Base-by-base conservation (phyloP, 106 monocot species). In the Alisma plantagoaquatica region DNA sequence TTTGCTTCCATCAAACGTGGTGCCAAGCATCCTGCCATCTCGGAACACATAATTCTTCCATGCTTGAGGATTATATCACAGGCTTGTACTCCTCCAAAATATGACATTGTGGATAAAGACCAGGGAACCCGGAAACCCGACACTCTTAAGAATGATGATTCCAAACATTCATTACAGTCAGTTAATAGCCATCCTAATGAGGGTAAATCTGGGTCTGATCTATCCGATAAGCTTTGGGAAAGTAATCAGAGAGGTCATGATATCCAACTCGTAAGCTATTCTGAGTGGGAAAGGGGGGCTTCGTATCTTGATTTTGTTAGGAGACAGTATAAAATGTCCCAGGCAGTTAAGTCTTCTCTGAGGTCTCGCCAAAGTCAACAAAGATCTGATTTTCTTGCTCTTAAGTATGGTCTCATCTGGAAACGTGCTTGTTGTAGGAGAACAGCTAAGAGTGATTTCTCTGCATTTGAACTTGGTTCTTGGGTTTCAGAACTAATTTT, bases 221-320 rank as follows among this genome's bases (percentile, higher is more conserved):
- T 67, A 42, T 41, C 72, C 45, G 82, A 77, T 38, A 90, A 77
- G 30, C 54, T 52, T 49, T 52, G 43, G 59, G 80, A 76, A 56
- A 72, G 57, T 50, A 29, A 43, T 25, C 33, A 50, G 45, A 86
- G 75, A 59, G 68, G 67, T 61, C 79, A 74, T 51, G 90, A 81
- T 52, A 72, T 90, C 32, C 68, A 73, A 63, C 71, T 98, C 12
- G 47, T 98, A 55, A 90, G 81, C 69, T 90, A 98, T 65, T 72
- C 81, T 51, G 98, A 98, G 44, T 98, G 98, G 98, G 98, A 77
- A 68, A 85, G 59, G 35, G 98, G 98, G 38, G 85, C 98, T 45
- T 79, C 98, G 16, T 98, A 98, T 79, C 78, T 98, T 60, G 98
- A 98, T 73, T 98, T 98, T 77, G 85, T 98, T 24, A 76, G 98